Evolutionary conservation across 192 early-diverging fungal genomes (phyloP).

Genomic region (Gaertneriomyces semiglobifer): DNA sequence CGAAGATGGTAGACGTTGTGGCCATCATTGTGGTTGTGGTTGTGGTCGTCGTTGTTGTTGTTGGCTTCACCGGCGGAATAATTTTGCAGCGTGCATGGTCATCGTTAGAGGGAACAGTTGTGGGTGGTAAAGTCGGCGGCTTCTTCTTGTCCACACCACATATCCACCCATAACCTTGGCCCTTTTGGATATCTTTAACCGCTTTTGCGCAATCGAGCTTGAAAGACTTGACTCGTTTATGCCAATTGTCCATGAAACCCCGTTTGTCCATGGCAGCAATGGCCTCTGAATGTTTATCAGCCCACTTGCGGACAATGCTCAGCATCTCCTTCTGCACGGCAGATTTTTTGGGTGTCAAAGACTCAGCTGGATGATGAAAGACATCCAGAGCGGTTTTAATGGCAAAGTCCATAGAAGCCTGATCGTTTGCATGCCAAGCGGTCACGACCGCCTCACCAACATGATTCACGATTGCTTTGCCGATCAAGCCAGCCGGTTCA

Average conservation of each 20-base stretch:
- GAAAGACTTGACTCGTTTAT: conserved; percentile 2
- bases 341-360: conserved; percentile 22
- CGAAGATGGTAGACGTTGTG: too few species aligned
- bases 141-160: not conserved
- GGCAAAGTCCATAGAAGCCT: conserved; percentile 1
- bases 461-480: conserved; percentile 19
- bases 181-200: not conserved
- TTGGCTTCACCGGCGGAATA: too few species aligned
- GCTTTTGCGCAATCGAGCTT: conserved; percentile 1
- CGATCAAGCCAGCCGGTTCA: conserved; percentile 27
- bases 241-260: conserved; percentile 12
- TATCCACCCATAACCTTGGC: conserved; percentile 10
- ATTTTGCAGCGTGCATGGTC: too few species aligned
- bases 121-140: not conserved
- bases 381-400: conserved; percentile 26
- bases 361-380: conserved; percentile 30
- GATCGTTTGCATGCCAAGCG: conserved; percentile 17
- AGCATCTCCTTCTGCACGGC: conserved; percentile 22
- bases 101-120: not conserved
- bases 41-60: too few species aligned
- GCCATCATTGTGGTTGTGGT: too few species aligned
- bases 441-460: conserved; percentile 22
- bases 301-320: conserved; percentile 23
- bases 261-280: conserved; percentile 13
- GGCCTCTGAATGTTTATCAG: conserved; percentile 13